Evolutionary conservation across 768 basidiomycete species (phyloP), one percentile per base, ranked within the genome.

Genomic region (Calocybe cyanea): DNA sequence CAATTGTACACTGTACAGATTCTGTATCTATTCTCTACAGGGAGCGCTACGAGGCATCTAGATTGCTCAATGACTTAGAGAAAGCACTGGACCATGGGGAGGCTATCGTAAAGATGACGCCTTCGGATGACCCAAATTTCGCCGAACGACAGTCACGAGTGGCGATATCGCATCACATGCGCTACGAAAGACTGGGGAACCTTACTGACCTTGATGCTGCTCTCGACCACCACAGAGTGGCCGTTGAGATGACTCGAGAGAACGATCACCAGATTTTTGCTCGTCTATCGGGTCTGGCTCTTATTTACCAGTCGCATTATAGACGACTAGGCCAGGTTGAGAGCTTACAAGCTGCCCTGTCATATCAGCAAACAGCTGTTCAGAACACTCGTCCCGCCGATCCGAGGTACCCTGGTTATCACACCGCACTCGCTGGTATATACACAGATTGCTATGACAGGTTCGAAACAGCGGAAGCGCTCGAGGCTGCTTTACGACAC

Each of bases 1-100:
- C 15, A 21, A 20, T 47, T 45, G 49, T 42, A 46, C 28, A 13
- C 50, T 55, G 15, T 58, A 58, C 19, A 28, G 46, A 38, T 49
- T 19, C 48, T 15, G 46, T 67, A 32, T 40, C 41, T 4, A n/a
- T 35, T 19, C 28, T 7, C 5, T 43, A 43, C 11, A 28, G 8
- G 11, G 45, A 53, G 10, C 44, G 39, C 20, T 50, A 41, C 40
- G 19, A 30, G 15, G 21, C 23, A 30, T 38, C 39, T 6, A 40
- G 36, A 9, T n/a, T 45, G 24, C 33, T 40, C 14, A 15, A 34
- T 11, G 49, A 50, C 34, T 25, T 50, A 3, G 34, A 46, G 7
- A 10, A 21, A 24, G 38, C 43, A 2, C 24, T 50, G 20, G 17
- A 20, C 13, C 23, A 41, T 31, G 18, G 23, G 7, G n/a, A 24